Conservation (phyloP, 2,329 filamentous ascomycete genomes). For the Trichoderma koningii region DNA sequence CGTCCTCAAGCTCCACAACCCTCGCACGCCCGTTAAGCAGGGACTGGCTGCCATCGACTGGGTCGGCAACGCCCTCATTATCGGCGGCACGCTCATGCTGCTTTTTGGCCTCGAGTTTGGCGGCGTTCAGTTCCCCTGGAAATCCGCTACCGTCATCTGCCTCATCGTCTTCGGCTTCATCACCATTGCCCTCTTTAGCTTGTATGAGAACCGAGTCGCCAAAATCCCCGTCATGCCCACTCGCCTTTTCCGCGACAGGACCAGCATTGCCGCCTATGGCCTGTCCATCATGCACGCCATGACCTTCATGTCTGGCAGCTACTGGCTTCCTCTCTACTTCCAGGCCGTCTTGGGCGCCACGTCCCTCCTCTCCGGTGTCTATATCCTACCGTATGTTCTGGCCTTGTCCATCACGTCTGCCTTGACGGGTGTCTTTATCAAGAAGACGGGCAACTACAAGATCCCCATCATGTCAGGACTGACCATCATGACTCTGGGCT, state of each 20-base stretch:
- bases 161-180: slow-evolving; percentile 73
- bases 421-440: slow-evolving; percentile 57
- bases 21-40: slow-evolving; percentile 61
- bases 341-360: slow-evolving; percentile 70
- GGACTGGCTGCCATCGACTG: slow-evolving; percentile 67
- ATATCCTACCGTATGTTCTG: slow-evolving; percentile 70
- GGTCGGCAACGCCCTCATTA: slow-evolving; percentile 59
- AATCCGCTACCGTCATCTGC: slow-evolving; percentile 72
- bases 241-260: slow-evolving; percentile 65
- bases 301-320: slow-evolving; percentile 75
- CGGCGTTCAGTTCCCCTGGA: slow-evolving; percentile 74
- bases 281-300: slow-evolving; percentile 74
- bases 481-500: slow-evolving; percentile 62
- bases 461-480: slow-evolving; percentile 62
- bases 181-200: slow-evolving; percentile 64
- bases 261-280: slow-evolving; percentile 65
- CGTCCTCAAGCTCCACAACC: slow-evolving; percentile 68
- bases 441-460: slow-evolving; percentile 67
- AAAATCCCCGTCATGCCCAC: slow-evolving; percentile 78
- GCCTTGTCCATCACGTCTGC: slow-evolving; percentile 66
- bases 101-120: slow-evolving; percentile 85
- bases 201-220: slow-evolving; percentile 73
- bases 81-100: slow-evolving; percentile 81
- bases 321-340: slow-evolving; percentile 85
- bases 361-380: slow-evolving; percentile 73